Base-by-base conservation (phyloP, 495 filamentous ascomycete genomes). In the Neurospora sp. region DNA sequence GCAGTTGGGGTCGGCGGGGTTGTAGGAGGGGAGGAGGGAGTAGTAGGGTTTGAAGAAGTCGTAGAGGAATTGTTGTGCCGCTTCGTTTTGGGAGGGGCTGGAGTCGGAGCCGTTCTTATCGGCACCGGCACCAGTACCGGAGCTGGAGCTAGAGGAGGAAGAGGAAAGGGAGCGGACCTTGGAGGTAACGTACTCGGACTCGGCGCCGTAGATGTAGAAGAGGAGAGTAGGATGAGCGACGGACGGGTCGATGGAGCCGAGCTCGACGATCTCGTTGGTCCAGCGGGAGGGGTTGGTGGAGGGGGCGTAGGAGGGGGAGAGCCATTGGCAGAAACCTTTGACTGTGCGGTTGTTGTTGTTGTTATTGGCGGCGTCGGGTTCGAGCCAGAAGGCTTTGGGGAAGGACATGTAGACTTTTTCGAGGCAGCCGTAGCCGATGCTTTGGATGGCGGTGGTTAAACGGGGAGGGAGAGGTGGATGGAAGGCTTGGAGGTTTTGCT, bases 371-470 rank as follows among this genome's bases (percentile, higher is more conserved):
- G 72, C 70, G 20, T 71, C 72, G 1, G 79, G 72, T 0, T 75
- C 77, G 7, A 83, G 77, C 87, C 87, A 88, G 75, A 89, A 89
- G 3, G 96, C 89, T 8, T 79, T 82, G 3, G 92, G 91, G 80
- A 99, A 99, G 44, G 88, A 93, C 42, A 98, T 88, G 81, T 97
- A 97, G 38, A 95, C 88, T 83, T 99, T 98, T 81, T 99, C 96
- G 0, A 99, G 87, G 69, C 89, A 88, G 27, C 96, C 96, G 79
- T 97, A 98, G 54, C 92, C 91, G 75, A 97, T 91, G 72, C 85
- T 88, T 59, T 88, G 80, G 78, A 99, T 96, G 11, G 94, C 93
- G 75, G 89, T 83, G 31, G 80, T 77, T 16, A 99, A 83, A 11
- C 89, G 87, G 1, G 80, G 74, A 2, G 94, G 92, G 9, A 98